Evolutionary conservation across 73 alveolate genomes (phyloP).

Genomic region (Effrenium voratum): DNA sequence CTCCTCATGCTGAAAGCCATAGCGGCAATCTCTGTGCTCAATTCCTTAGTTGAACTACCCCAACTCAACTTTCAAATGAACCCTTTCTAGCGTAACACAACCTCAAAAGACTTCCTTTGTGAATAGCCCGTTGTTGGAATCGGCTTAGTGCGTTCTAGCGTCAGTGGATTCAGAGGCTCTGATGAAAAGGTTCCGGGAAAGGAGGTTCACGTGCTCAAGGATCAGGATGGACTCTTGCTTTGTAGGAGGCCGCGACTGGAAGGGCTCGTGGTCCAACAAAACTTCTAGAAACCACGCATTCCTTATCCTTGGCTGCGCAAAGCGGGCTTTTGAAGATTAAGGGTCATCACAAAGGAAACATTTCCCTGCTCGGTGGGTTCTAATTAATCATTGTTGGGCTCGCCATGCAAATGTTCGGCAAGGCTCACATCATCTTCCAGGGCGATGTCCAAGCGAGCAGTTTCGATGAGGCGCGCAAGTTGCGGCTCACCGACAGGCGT

Average conservation of each 20-base stretch:
- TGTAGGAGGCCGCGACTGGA: background rate
- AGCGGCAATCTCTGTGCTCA: background rate
- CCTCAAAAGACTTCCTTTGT: too few relatives aligned
- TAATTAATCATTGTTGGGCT: too few relatives aligned
- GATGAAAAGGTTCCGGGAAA: slow-evolving; percentile 10
- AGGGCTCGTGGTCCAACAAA: background rate
- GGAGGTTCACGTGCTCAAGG: background rate
- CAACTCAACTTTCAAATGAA: too few relatives aligned
- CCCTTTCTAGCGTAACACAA: too few relatives aligned
- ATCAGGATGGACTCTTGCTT: background rate
- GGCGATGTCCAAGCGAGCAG: background rate
- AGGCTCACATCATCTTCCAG: slow-evolving; percentile 12
- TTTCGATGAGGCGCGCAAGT: background rate
- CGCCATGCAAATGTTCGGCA: too few relatives aligned
- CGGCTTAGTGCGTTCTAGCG: background rate
- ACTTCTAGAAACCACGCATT: background rate
- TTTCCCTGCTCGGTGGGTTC: too few relatives aligned
- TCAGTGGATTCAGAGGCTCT: slow-evolving; percentile 5
- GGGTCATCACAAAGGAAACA: too few relatives aligned
- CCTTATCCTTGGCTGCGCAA: background rate
- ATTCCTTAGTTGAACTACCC: background rate
- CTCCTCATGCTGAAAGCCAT: background rate
- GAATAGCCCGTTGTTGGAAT: too few relatives aligned
- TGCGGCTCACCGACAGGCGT: background rate
- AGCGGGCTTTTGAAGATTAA: too few relatives aligned